Evolutionary conservation across 129 eudicot species (phyloP).

Genomic region (Lactuca sativa): DNA sequence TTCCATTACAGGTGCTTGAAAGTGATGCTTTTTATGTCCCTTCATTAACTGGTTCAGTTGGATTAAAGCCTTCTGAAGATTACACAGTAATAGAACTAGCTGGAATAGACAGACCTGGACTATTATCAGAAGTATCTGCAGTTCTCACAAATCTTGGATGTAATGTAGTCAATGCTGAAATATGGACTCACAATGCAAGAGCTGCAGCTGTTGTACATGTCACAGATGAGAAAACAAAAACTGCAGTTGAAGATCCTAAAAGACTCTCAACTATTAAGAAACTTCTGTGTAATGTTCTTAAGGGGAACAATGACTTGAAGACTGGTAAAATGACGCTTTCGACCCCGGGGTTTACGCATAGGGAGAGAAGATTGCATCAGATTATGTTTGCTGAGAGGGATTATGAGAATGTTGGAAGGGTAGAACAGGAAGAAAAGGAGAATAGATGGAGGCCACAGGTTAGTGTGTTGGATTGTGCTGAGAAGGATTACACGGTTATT

Average conservation of each 20-base stretch:
- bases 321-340: constrained; percentile 80
- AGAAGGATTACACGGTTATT: constrained; percentile 81
- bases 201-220: constrained; percentile 97
- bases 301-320: constrained; percentile 62
- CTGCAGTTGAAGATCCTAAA: constrained; percentile 79
- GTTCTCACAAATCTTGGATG: constrained; percentile 78
- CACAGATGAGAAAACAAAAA: constrained; percentile 53
- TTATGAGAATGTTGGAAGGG: constrained; percentile 48
- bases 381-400: constrained; percentile 95
- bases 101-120: constrained; percentile 96
- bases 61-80: constrained; percentile 72
- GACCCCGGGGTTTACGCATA: constrained; percentile 63
- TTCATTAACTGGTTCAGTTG: constrained; percentile 63
- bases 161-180: constrained; percentile 91
- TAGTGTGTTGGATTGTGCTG: constrained; percentile 60
- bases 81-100: constrained; percentile 81
- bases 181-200: constrained; percentile 92
- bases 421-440: constrained; percentile 34
- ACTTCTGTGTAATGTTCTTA: constrained; percentile 73
- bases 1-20: constrained; percentile 67
- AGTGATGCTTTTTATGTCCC: constrained; percentile 55
- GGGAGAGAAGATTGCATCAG: constrained; percentile 91
- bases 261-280: constrained; percentile 59
- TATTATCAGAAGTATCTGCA: constrained; percentile 89
- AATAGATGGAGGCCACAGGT: constrained; percentile 47